Conservation (phyloP, 1,139 yeast species). For the Diutina scorzettiae region DNA sequence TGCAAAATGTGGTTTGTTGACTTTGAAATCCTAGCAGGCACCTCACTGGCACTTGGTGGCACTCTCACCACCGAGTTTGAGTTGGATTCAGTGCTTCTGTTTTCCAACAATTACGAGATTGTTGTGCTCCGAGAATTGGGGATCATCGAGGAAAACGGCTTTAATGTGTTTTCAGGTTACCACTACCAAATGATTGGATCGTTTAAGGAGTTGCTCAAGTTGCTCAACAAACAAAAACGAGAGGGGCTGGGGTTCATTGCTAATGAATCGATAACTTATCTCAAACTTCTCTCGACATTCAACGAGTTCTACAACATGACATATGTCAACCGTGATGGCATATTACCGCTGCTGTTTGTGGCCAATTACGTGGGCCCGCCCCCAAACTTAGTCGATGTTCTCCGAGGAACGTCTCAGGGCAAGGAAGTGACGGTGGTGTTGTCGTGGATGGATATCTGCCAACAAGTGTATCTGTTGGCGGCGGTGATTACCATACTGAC, state of each 20-base stretch:
- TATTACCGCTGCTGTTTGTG: not conserved
- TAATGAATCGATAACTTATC: slow-evolving; percentile 16
- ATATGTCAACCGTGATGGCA: slow-evolving; percentile 12
- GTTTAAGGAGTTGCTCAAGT: slow-evolving; percentile 43
- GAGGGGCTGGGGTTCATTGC: slow-evolving; percentile 12
- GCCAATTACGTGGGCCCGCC: slow-evolving; percentile 9
- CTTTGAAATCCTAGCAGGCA: slow-evolving; percentile 59
- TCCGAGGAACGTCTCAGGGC: not conserved
- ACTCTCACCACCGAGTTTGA: slow-evolving; percentile 41
- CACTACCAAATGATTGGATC: slow-evolving; percentile 40
- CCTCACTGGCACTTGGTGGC: slow-evolving; percentile 59
- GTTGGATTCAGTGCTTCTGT: slow-evolving; percentile 35
- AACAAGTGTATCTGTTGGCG: slow-evolving; percentile 26
- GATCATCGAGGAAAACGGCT: slow-evolving; percentile 33
- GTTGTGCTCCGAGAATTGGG: slow-evolving; percentile 25
- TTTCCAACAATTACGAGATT: slow-evolving; percentile 29
- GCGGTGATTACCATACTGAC: slow-evolving; percentile 23
- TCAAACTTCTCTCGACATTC: slow-evolving; percentile 21
- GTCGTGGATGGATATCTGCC: slow-evolving; percentile 33
- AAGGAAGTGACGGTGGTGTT: slow-evolving; percentile 1
- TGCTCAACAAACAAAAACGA: slow-evolving; percentile 30
- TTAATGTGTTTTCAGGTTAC: slow-evolving; percentile 52
- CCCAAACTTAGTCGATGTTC: not conserved
- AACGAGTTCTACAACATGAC: slow-evolving; percentile 16
- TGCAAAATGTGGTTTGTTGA: slow-evolving; percentile 62